Evolutionary conservation across 305 asterid genomes (phyloP), one percentile per base, ranked within the genome.

Genomic region (Striga hermonthica): DNA sequence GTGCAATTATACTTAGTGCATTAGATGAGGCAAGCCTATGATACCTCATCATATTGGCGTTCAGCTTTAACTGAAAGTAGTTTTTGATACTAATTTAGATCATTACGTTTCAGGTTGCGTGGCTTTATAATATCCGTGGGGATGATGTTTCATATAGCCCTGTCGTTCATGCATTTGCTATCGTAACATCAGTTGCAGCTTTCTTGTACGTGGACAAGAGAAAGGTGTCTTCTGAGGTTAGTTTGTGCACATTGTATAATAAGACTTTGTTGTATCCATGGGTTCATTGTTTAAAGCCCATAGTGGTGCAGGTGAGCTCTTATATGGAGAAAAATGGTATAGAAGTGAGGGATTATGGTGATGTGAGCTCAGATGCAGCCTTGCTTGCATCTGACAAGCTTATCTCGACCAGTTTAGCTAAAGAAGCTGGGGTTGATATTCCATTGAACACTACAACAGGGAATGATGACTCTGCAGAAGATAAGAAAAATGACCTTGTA

Each of bases 51-150:
- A 39, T 61, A 52, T 70, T 47, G 48, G 13, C 43, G 44, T 72
- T 55, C 13, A 3, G 36, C 10, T 45, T 22, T 64, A 11, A 59
- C 57, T 61, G 22, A 16, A 38, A 59, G 16, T 10, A 39, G 31
- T 66, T 69, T 28, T 40, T 1, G 36, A 50, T 60, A 15, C 61
- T 31, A 72, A 69, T 58, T 62, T 38, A n/a, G 55, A 60, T 45
- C 39, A 63, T 70, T 48, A 47, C 65, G 63, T 60, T 62, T 56
- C 85, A 93, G 98, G 95, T 93, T 58, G 96, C 94, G 12, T 93
- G 98, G 98, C 73, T 93, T 64, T 93, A 83, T 70, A 93, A 93
- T 57, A 57, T 93, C 40, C 96, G 97, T 66, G 98, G 98, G 12
- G 73, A 86, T 60, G 98, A 93, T 81, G 96, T 93, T 62, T 65